A percentile compares a stretch with the other conserved stretches of the same genome.
Evolutionary conservation across 495 filamentous ascomycete species (phyloP).

Genomic region (Aspergillus coremiiformis): DNA sequence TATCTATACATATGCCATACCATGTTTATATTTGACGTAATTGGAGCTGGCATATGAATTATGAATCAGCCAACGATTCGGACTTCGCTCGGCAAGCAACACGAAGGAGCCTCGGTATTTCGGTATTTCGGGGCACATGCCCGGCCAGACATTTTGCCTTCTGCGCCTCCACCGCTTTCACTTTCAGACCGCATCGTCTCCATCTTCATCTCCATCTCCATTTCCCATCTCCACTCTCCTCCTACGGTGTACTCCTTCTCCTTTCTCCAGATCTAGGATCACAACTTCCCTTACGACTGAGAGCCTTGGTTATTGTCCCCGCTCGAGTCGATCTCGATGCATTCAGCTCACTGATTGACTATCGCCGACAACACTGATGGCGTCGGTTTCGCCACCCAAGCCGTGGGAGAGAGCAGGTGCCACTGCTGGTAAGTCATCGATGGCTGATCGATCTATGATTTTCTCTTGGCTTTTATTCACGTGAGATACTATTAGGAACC

Average conservation of each 20-base stretch:
- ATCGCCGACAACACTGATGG: conserved; percentile 29
- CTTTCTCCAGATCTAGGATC: conserved; percentile 3
- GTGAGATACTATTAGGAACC: conserved; percentile 24
- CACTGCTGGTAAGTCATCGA: conserved; percentile 38
- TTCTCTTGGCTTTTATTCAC: conserved; percentile 5
- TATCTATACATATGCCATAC: too few species aligned
- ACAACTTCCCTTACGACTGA: neutral
- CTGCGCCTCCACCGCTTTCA: conserved; percentile 8
- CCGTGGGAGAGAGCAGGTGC: conserved; percentile 85
- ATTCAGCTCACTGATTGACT: conserved; percentile 22
- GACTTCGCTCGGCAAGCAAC: conserved; percentile 2
- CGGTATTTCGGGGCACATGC: conserved; percentile 5
- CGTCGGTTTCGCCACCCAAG: conserved; percentile 79
- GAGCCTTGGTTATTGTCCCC: neutral
- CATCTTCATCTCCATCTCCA: conserved; percentile 9
- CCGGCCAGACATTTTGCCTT: neutral
- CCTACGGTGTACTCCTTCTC: too few species aligned
- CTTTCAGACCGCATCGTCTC: conserved; percentile 1
- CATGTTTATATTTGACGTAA: too few species aligned
- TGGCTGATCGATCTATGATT: neutral
- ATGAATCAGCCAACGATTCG: too few species aligned
- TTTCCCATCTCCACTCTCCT: neutral
- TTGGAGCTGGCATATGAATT: too few species aligned
- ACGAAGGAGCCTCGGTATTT: conserved; percentile 2
- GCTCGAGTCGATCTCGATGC: conserved; percentile 24